Conservation (phyloP, 1,139 yeast species). For the Casaregolazyma lundiana region DNA sequence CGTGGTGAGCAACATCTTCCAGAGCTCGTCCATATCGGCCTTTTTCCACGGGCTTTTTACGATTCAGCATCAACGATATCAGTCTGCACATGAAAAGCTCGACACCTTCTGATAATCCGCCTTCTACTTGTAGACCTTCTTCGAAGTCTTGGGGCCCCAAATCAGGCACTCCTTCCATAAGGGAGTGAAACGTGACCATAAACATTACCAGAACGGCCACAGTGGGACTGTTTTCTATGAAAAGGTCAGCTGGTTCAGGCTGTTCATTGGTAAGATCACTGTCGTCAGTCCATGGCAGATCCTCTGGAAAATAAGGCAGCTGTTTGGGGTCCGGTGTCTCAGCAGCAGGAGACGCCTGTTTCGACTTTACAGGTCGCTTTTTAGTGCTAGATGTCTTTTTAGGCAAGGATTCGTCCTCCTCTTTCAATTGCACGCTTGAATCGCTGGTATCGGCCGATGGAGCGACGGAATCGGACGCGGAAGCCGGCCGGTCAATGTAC, state of each 20-base stretch:
- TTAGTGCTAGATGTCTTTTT: neutral
- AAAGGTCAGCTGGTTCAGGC: conserved; percentile 21
- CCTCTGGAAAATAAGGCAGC: conserved; percentile 24
- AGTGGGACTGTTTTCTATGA: conserved; percentile 25
- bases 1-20: conserved; percentile 28
- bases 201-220: conserved; percentile 35
- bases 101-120: conserved; percentile 27
- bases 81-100: conserved; percentile 35
- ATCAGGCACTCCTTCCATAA: conserved; percentile 33
- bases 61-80: conserved; percentile 35
- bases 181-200: conserved; percentile 30
- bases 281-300: conserved; percentile 27
- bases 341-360: neutral
- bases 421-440: neutral
- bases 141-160: conserved; percentile 40
- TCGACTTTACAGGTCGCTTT: neutral
- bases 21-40: conserved; percentile 35
- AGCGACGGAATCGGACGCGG: too few species aligned
- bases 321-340: neutral
- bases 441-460: neutral
- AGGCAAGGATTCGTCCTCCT: neutral
- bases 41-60: conserved; percentile 38
- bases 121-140: conserved; percentile 29
- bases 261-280: conserved; percentile 21
- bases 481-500: too few species aligned